Evolutionary conservation across 352 stramenopile genomes (phyloP).

Genomic region (Albugo laibachii): DNA sequence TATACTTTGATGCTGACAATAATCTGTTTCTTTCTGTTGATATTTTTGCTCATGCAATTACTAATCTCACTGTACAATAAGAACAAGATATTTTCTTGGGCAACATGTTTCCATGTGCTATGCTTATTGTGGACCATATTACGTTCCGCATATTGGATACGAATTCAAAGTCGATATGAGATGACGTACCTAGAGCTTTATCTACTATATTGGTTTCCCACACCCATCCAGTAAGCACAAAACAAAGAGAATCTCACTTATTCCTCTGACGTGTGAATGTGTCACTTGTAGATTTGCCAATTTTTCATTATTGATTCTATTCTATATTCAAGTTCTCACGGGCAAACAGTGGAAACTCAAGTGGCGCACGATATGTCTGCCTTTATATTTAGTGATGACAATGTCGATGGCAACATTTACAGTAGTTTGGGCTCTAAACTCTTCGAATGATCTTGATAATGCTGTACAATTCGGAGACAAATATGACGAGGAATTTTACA

Average conservation of each 20-base stretch:
- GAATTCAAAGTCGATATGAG: slow-evolving; percentile 46
- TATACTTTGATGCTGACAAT: slow-evolving; percentile 61
- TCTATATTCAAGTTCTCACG: slow-evolving; percentile 78
- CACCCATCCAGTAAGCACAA: slow-evolving; percentile 40
- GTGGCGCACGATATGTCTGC: slow-evolving; percentile 65
- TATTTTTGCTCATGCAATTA: slow-evolving; percentile 53
- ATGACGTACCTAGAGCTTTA: slow-evolving; percentile 72
- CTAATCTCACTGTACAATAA: slow-evolving; percentile 44
- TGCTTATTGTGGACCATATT: slow-evolving; percentile 70
- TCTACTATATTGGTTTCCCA: slow-evolving; percentile 72
- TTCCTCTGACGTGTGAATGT: background rate
- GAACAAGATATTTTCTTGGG: slow-evolving; percentile 72
- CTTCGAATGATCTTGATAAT: slow-evolving; percentile 63
- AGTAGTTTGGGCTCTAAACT: slow-evolving; percentile 70
- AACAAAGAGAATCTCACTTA: background rate
- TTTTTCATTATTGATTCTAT: slow-evolving; percentile 73
- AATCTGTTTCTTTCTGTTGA: slow-evolving; percentile 53
- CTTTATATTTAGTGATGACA: slow-evolving; percentile 62
- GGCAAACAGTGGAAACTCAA: slow-evolving; percentile 42
- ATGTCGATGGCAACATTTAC: slow-evolving; percentile 74
- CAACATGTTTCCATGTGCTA: slow-evolving; percentile 58
- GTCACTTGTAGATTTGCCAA: slow-evolving; percentile 47
- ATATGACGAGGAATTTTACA: slow-evolving; percentile 70
- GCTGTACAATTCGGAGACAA: slow-evolving; percentile 37
- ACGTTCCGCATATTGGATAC: slow-evolving; percentile 66